Percentiles rank a stretch among this genome's conserved stretches.
These are phyloP conservation scores for Ambrosiella beaveri DNA, from an alignment of 2,329 filamentous ascomycete species.

Conservation along the genomic window DNA sequence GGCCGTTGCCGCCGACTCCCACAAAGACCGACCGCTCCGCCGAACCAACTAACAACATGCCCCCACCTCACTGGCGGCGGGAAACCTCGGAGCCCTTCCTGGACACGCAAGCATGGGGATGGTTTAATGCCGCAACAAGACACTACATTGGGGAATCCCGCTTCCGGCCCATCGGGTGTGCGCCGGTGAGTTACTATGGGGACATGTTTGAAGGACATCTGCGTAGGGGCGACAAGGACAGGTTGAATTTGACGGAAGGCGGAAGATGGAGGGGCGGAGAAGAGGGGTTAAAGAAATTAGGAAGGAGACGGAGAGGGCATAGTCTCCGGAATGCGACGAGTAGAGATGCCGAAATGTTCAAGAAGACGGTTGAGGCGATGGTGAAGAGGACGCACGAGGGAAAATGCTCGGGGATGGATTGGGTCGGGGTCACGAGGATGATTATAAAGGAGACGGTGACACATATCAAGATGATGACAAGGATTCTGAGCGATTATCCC, in stretches of 20 bases:
- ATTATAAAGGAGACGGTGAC: conserved; percentile 24
- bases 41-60: conserved; percentile 8
- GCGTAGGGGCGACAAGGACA: conserved; percentile 18
- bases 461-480: conserved; percentile 20
- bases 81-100: conserved; percentile 23
- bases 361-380: conserved; percentile 18
- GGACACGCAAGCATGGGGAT: conserved; percentile 24
- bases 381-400: conserved; percentile 15
- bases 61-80: conserved; percentile 17
- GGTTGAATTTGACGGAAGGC: conserved; percentile 25
- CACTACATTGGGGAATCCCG: conserved; percentile 28
- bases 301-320: conserved; percentile 23
- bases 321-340: conserved; percentile 19
- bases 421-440: conserved; percentile 24
- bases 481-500: conserved; percentile 16
- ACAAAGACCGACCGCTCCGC: conserved; percentile 21
- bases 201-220: neutral
- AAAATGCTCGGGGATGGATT: conserved; percentile 26
- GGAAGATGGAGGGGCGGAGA: conserved; percentile 23
- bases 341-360: conserved; percentile 22
- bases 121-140: conserved; percentile 27
- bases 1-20: conserved; percentile 21
- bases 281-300: conserved; percentile 20
- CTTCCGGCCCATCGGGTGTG: conserved; percentile 23
- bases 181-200: conserved; percentile 15